Evolutionary conservation across 345 rosid genomes (phyloP), one percentile per base, ranked within the genome.

Genomic region (Populus tremula): DNA sequence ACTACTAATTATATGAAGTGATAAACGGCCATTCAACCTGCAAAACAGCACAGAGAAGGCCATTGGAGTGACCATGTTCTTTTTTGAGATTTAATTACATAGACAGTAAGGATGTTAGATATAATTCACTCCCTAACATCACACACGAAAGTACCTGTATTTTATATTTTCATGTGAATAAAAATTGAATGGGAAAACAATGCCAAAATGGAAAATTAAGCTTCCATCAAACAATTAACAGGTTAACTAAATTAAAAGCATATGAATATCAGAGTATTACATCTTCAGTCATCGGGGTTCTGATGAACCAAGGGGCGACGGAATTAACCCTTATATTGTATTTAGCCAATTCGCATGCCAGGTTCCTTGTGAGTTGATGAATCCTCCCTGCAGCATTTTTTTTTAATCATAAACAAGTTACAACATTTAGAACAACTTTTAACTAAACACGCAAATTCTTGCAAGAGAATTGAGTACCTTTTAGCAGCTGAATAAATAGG

Each of bases 281-380:
- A 35, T 35, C 41, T 33, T 20, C 70, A 35, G 8, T 8, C 70
- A 20, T 0, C 35, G 70, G 45, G 2, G 70, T 67, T 9, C 18
- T 21, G 12, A 67, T 36, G 70, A 20, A 67, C 70, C 70, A 67
- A 67, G 45, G 45, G 0, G 45, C 16, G 1, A 35, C 41, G n/a
- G 70, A 67, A 38, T 35, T 67, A 36, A 67, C 45, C 25, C 70
- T 67, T 35, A 35, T 35, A 21, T 35, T 67, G 27, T 67, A 45
- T 67, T 67, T 35, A 18, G 45, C 70, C 70, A 45, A 35, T 21
- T 67, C 70, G 41, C 70, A 67, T 31, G 25, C 70, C 70, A 67
- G 41, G 41, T 67, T 67, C 70, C 41, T 35, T 18, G 70, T 38
- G 23, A 67, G 70, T 67, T 20, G 45, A 5, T 67, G 35, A 8